Conservation (phyloP, 768 basidiomycete species). For the Tricholomella constricta region DNA sequence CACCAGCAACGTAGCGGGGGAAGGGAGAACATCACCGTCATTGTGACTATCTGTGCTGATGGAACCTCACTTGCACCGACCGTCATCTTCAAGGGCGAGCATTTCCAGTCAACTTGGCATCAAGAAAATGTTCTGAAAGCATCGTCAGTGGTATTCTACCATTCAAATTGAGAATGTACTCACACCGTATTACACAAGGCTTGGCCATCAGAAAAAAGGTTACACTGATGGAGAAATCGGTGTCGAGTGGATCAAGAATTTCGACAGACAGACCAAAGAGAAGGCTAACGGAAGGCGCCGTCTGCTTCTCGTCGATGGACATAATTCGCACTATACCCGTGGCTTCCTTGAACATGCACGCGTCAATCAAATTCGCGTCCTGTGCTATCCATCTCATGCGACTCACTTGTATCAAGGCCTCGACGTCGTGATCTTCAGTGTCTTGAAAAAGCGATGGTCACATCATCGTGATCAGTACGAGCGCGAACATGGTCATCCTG, state of each 20-base stretch:
- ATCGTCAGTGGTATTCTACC: slow-evolving; percentile 25
- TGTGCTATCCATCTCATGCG: slow-evolving; percentile 42
- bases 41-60: slow-evolving; percentile 44
- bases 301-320: slow-evolving; percentile 43
- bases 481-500: no score
- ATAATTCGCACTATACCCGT: slow-evolving; percentile 39
- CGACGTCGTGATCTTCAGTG: slow-evolving; percentile 44
- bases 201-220: slow-evolving; percentile 37
- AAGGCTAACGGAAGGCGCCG: slow-evolving; percentile 32
- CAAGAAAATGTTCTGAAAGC: slow-evolving; percentile 38
- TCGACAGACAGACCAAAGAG: slow-evolving; percentile 34
- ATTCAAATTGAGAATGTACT: slow-evolving; percentile 15
- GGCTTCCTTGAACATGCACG: slow-evolving; percentile 34
- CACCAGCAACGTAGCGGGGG: slow-evolving; percentile 25
- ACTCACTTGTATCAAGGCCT: no score
- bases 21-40: slow-evolving; percentile 35
- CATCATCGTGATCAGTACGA: no score
- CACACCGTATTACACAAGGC: slow-evolving; percentile 32
- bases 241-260: slow-evolving; percentile 29
- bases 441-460: slow-evolving; percentile 27
- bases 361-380: slow-evolving; percentile 37
- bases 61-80: slow-evolving; percentile 32
- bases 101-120: slow-evolving; percentile 30
- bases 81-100: slow-evolving; percentile 41
- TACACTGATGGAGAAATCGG: slow-evolving; percentile 23